phyloP scores from a whole-genome alignment of 208 protist species.

The Phytomonas sp. region DNA sequence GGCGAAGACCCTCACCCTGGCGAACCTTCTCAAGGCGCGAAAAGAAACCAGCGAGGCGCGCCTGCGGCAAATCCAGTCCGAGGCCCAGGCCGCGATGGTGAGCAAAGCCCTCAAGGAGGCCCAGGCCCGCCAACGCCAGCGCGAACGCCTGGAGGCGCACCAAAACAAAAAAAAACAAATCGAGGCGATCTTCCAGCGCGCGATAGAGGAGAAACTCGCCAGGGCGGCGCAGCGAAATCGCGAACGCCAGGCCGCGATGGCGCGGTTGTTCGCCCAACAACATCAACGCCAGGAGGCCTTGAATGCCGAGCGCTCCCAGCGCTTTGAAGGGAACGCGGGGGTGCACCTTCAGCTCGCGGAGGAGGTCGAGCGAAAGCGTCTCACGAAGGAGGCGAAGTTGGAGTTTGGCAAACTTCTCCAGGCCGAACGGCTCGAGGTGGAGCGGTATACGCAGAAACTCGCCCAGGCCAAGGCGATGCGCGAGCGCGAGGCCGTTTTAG shows the following conservation, averaged over 20 bases:
- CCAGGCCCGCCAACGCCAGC: slow-evolving; percentile 23
- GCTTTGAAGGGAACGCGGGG: slow-evolving; percentile 38
- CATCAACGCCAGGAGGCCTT: slow-evolving; percentile 25
- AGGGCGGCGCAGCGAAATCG: slow-evolving; percentile 45
- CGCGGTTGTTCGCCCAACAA: slow-evolving; percentile 21
- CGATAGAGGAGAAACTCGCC: slow-evolving; percentile 37
- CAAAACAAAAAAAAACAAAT: slow-evolving; percentile 31
- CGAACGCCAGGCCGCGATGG: slow-evolving; percentile 35
- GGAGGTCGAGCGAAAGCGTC: slow-evolving; percentile 25
- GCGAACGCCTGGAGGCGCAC: slow-evolving; percentile 41
- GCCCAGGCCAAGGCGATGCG: slow-evolving; percentile 34
- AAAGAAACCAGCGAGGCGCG: slow-evolving; percentile 33
- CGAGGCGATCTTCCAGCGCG: slow-evolving; percentile 33
- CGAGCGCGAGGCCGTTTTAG: slow-evolving; percentile 36
- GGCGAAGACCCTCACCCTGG: slow-evolving; percentile 39
- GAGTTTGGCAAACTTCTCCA: slow-evolving; percentile 25
- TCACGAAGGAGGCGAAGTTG: slow-evolving; percentile 46
- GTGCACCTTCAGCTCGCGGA: slow-evolving; percentile 32
- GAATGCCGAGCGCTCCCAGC: slow-evolving; percentile 49
- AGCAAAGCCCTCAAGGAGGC: slow-evolving; percentile 30
- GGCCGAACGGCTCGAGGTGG: slow-evolving; percentile 22
- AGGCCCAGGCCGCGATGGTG: slow-evolving; percentile 24
- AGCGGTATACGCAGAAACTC: slow-evolving; percentile 29
- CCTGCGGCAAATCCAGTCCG: slow-evolving; percentile 35
- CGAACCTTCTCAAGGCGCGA: slow-evolving; percentile 32